Base-by-base conservation (phyloP, 1,284 basidiomycete genomes). In the Leccinum huronense region DNA sequence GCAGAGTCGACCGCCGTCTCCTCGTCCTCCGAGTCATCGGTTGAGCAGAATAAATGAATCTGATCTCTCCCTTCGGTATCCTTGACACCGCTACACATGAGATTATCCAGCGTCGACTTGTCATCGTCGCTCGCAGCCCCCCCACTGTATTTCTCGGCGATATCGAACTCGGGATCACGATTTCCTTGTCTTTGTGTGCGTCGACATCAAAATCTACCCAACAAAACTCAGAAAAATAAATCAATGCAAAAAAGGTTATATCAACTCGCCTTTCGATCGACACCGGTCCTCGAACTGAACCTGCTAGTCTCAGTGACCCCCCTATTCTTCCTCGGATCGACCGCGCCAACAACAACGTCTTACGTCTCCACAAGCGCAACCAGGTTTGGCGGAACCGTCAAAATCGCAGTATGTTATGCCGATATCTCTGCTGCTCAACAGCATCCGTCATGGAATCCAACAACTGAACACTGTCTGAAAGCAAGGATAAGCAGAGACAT, bases 371-470 rank as follows among this genome's bases (percentile, higher is more conserved):
- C 87, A 45, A 93, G 80, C 3, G 87, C 89, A n/a, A 93, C 84
- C 40, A 93, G 77, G 71, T 86, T 87, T 10, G 91, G 91, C 19
- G 90, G 90, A 8, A 89, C 89, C n/a, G 89, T 91, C 75, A 92
- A 76, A 54, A 91, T 86, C 23, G 85, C 85, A 7, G 87, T 89
- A 23, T 88, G 81, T 0, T 58, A 74, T 64, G 66, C 66, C 73
- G 5, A 77, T 70, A 33, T 70, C 69, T 31, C 69, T 69, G 65
- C 61, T 63, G 60, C 45, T 66, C 69, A 68, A 23, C 16, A 74
- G 75, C 14, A 74, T 75, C 19, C 89, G 72, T 97, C 95, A 68
- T 96, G 94, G 76, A 95, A 94, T 0, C 95, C 95, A 23, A 93
- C 93, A 9, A 94, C 94, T 27, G 65, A 97, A 90, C 1, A 96